Evolutionary conservation across 768 basidiomycete species (phyloP).

Genomic region (Leccinum variicolor): DNA sequence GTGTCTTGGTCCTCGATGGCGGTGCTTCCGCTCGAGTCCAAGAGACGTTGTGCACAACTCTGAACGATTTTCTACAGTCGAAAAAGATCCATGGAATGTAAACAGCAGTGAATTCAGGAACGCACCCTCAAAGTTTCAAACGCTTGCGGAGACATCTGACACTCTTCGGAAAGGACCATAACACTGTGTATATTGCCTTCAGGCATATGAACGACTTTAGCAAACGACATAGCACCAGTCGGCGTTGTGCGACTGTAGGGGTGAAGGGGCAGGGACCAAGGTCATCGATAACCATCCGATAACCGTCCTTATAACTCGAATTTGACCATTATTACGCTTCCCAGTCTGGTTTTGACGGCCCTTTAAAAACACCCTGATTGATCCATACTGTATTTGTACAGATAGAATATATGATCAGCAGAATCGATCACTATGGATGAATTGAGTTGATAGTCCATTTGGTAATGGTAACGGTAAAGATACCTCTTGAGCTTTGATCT

Average conservation of each 20-base stretch:
- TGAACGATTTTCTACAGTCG: slow-evolving; percentile 1
- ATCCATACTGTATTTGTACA: slow-evolving; percentile 8
- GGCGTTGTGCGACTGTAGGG: not conserved
- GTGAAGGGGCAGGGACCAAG: not conserved
- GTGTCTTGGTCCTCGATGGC: slow-evolving; percentile 13
- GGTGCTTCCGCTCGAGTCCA: not conserved
- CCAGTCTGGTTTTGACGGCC: not conserved
- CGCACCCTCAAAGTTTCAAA: slow-evolving; percentile 9
- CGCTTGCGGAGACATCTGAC: not conserved
- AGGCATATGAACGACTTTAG: slow-evolving; percentile 11
- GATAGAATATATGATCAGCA: slow-evolving; percentile 29
- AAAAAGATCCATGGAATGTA: not conserved
- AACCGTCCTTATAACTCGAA: slow-evolving; percentile 1
- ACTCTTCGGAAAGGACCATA: not conserved
- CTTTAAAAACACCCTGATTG: slow-evolving; percentile 1
- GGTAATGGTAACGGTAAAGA: slow-evolving; percentile 5
- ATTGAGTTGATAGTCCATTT: slow-evolving; percentile 3
- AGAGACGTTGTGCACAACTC: not conserved
- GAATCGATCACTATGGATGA: slow-evolving; percentile 40
- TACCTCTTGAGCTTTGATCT: slow-evolving; percentile 83
- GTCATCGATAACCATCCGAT: not conserved
- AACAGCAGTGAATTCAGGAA: not conserved
- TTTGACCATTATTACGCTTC: slow-evolving; percentile 4
- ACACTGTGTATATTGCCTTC: not conserved
- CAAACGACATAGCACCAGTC: slow-evolving; percentile 3